These are phyloP conservation scores for Pholiota microspora DNA, from an alignment of 768 basidiomycete genomes.

Conservation along the genomic window DNA sequence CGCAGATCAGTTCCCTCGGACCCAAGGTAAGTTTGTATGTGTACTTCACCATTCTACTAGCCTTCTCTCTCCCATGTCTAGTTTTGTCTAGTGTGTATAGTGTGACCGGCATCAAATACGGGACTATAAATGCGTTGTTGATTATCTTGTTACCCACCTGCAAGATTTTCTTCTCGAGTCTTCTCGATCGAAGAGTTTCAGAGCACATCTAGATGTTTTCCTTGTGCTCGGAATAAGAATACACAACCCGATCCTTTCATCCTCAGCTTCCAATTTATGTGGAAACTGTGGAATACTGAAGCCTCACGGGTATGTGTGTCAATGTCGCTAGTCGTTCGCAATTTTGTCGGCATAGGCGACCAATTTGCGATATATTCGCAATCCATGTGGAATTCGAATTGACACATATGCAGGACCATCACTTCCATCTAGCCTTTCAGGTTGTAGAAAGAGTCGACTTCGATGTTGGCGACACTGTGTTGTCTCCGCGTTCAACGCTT, in stretches of 20 bases:
- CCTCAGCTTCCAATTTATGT: background rate
- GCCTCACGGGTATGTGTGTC: background rate
- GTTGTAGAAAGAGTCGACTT: no score
- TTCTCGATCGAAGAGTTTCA: background rate
- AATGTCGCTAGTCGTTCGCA: background rate
- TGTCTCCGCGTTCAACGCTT: no score
- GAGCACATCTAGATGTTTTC: background rate
- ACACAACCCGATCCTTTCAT: background rate
- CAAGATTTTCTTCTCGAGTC: no score
- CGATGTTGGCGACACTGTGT: no score
- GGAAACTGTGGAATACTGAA: background rate
- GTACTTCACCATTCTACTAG: background rate
- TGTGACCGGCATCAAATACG: no score
- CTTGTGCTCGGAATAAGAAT: background rate
- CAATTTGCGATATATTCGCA: background rate
- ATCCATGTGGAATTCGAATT: background rate
- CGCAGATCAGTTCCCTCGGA: constrained; percentile 3
- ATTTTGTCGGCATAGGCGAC: background rate
- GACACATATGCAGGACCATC: background rate
- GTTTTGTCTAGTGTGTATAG: background rate
- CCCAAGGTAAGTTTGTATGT: constrained; percentile 5
- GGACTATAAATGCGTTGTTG: background rate
- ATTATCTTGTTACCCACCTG: no score
- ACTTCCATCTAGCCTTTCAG: background rate
- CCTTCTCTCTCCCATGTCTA: background rate